Evolutionary conservation across 1,284 basidiomycete species (phyloP).

Genomic region (Wolfiporia cocos): DNA sequence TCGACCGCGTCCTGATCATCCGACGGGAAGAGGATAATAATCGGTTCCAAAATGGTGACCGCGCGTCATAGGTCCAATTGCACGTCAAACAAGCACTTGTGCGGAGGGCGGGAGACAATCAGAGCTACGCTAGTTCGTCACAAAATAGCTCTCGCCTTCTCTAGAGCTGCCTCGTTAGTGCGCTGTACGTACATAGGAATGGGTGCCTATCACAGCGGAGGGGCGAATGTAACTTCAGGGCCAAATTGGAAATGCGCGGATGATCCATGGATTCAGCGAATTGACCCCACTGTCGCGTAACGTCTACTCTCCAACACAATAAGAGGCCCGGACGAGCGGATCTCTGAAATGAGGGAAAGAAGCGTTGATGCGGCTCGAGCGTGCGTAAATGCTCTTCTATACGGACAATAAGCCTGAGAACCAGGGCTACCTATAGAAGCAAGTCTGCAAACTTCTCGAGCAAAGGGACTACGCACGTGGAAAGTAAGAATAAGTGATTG

Average conservation of each 20-base stretch:
- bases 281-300: no score
- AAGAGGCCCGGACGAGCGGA: conserved; percentile 1
- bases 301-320: not conserved
- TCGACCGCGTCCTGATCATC: no score
- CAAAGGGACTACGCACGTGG: not conserved
- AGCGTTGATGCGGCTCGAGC: not conserved
- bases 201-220: not conserved
- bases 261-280: not conserved
- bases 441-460: not conserved
- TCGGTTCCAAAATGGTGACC: no score
- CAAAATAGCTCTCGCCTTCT: not conserved
- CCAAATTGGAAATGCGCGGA: not conserved
- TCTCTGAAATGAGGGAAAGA: not conserved
- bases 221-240: not conserved
- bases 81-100: not conserved
- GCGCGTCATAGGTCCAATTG: not conserved
- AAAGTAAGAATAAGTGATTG: not conserved
- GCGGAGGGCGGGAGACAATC: not conserved
- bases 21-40: no score
- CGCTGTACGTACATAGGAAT: not conserved
- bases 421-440: not conserved
- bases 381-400: not conserved
- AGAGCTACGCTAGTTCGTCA: not conserved
- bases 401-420: conserved; percentile 2
- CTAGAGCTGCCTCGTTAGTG: not conserved